Evolutionary conservation across 2,329 filamentous ascomycete genomes (phyloP).

Genomic region (Sclerotinia glacialis): DNA sequence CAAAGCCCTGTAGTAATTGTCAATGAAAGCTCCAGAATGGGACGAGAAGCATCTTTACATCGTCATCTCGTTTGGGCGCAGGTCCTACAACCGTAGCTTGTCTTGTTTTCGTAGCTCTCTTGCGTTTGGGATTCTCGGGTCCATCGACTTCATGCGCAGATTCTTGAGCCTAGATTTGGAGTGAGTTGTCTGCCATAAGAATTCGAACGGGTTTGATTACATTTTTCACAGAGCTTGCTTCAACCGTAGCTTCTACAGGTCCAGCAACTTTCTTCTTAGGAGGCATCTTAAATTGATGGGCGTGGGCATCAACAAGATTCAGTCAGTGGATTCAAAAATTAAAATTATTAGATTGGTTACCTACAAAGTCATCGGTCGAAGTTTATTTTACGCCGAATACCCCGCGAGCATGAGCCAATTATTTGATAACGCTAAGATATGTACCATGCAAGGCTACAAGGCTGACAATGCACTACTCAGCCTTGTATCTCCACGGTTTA

Average conservation of each 20-base stretch:
- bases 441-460: conserved; percentile 9
- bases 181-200: conserved; percentile 5
- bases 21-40: background rate
- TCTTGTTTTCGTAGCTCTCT: conserved; percentile 26
- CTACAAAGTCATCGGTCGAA: background rate
- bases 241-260: conserved; percentile 14
- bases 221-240: conserved; percentile 4
- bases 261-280: conserved; percentile 22
- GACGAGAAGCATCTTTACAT: conserved; percentile 27
- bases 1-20: conserved; percentile 46
- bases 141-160: conserved; percentile 6
- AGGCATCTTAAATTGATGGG: conserved; percentile 20
- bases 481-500: background rate
- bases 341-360: conserved; percentile 13
- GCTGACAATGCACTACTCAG: background rate
- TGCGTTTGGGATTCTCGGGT: conserved; percentile 32
- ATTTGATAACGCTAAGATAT: conserved; percentile 8
- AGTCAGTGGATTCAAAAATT: conserved; percentile 14
- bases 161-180: conserved; percentile 11
- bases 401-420: conserved; percentile 16
- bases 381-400: conserved; percentile 18
- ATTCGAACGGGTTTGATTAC: background rate
- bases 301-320: background rate
- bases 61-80: conserved; percentile 28
- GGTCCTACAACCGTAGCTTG: conserved; percentile 26